Percentiles rank a stretch among this genome's conserved stretches.
phyloP scores from a whole-genome alignment of 805 yeast species.

The Candida silvicultrix region DNA sequence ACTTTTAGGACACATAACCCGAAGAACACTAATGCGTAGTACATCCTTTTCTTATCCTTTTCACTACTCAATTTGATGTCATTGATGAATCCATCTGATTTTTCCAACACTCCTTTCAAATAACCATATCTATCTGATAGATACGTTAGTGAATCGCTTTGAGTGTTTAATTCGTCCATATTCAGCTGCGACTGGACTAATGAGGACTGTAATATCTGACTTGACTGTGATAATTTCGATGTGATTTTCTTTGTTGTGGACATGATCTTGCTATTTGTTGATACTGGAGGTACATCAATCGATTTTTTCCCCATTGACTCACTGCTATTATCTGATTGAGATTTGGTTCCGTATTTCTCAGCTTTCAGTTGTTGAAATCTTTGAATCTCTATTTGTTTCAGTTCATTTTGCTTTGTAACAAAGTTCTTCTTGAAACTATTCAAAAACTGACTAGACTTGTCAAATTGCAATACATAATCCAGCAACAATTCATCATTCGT shows the following conservation, averaged over 20 bases:
- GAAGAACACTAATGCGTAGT: conserved; percentile 16
- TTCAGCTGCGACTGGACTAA: conserved; percentile 20
- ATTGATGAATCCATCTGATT: conserved; percentile 18
- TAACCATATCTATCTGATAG: conserved; percentile 15
- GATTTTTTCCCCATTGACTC: too few species aligned
- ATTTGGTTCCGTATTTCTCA: conserved; percentile 1
- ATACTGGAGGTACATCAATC: neutral
- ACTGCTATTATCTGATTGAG: too few species aligned
- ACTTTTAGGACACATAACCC: conserved; percentile 14
- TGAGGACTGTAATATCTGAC: conserved; percentile 19
- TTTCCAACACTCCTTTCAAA: conserved; percentile 14
- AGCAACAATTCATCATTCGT: neutral
- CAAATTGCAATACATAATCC: conserved; percentile 1
- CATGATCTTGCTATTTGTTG: conserved; percentile 18
- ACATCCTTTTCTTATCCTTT: conserved; percentile 18
- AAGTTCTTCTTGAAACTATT: neutral
- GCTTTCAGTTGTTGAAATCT: conserved; percentile 6
- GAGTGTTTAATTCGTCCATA: conserved; percentile 19
- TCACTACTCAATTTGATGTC: conserved; percentile 18
- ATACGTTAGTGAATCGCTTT: conserved; percentile 13
- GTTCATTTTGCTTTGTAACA: neutral
- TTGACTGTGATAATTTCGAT: conserved; percentile 16
- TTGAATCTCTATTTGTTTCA: neutral
- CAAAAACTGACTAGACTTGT: conserved; percentile 1
- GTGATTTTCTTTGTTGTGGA: conserved; percentile 21